These are phyloP conservation scores for Trichocladium antarcticum DNA, from an alignment of 495 filamentous ascomycete species.

Conservation along the genomic window DNA sequence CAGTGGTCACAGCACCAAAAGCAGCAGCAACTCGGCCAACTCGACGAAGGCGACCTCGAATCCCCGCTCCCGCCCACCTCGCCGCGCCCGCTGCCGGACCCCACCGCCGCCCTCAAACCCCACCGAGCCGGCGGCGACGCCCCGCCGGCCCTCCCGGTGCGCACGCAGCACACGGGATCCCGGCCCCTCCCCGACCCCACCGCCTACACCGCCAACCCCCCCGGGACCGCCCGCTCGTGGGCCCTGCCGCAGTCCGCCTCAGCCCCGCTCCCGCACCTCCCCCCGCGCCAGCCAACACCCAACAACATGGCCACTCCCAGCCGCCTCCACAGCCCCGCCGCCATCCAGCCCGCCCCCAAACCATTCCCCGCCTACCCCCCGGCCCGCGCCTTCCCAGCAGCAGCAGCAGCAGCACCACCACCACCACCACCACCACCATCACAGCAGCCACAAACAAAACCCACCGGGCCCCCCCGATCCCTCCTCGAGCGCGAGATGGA, in stretches of 20 bases:
- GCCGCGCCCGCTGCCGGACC: constrained; percentile 34
- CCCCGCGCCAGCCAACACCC: constrained; percentile 21
- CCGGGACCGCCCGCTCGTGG: constrained; percentile 7
- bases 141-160: background rate
- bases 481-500: constrained; percentile 95
- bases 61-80: constrained; percentile 9
- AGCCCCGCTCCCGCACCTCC: constrained; percentile 22
- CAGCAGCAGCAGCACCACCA: background rate
- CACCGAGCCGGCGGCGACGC: constrained; percentile 28
- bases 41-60: constrained; percentile 5
- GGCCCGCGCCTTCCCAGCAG: background rate
- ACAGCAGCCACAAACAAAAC: too few species aligned
- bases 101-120: constrained; percentile 26
- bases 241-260: constrained; percentile 10
- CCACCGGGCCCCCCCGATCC: constrained; percentile 28
- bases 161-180: constrained; percentile 20
- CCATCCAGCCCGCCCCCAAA: constrained; percentile 21
- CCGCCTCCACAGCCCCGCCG: constrained; percentile 35
- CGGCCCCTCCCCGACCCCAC: constrained; percentile 26
- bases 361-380: constrained; percentile 40
- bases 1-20: constrained; percentile 54
- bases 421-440: too few species aligned
- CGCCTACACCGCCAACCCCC: constrained; percentile 22
- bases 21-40: constrained; percentile 25
- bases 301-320: constrained; percentile 33